phyloP scores from a whole-genome alignment of 441 rosid species.

The Capsella rubella region DNA sequence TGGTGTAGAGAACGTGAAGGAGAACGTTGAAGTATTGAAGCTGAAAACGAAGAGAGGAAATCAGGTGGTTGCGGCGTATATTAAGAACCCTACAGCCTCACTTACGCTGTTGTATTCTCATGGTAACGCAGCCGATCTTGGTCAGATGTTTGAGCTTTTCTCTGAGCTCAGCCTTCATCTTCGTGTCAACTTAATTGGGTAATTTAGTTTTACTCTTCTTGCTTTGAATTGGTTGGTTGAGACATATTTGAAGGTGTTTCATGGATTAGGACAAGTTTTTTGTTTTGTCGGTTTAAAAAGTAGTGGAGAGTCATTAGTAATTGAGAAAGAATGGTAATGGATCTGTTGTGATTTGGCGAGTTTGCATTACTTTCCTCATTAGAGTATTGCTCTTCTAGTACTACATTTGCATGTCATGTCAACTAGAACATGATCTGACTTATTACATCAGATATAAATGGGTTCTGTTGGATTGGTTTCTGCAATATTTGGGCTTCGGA shows the following conservation, averaged over 20 bases:
- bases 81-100: slow-evolving; percentile 74
- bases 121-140: slow-evolving; percentile 97
- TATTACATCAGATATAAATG: background rate
- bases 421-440: background rate
- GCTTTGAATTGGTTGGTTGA: background rate
- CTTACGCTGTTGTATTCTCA: slow-evolving; percentile 46
- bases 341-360: background rate
- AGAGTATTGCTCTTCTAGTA: too few relatives aligned
- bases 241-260: background rate
- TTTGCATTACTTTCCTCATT: too few relatives aligned
- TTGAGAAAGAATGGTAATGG: background rate
- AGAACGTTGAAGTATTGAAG: slow-evolving; percentile 70
- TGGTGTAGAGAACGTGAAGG: slow-evolving; percentile 58
- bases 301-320: background rate
- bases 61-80: slow-evolving; percentile 76
- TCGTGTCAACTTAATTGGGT: slow-evolving; percentile 90
- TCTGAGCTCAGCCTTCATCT: slow-evolving; percentile 81
- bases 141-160: slow-evolving; percentile 88
- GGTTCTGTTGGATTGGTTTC: background rate
- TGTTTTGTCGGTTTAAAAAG: background rate
- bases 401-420: too few relatives aligned
- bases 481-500: background rate
- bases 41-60: slow-evolving; percentile 83
- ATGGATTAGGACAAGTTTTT: slow-evolving; percentile 5
- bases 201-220: background rate